phyloP scores from a whole-genome alignment of 345 rosid species.

The Eucalyptus guilfoylei region DNA sequence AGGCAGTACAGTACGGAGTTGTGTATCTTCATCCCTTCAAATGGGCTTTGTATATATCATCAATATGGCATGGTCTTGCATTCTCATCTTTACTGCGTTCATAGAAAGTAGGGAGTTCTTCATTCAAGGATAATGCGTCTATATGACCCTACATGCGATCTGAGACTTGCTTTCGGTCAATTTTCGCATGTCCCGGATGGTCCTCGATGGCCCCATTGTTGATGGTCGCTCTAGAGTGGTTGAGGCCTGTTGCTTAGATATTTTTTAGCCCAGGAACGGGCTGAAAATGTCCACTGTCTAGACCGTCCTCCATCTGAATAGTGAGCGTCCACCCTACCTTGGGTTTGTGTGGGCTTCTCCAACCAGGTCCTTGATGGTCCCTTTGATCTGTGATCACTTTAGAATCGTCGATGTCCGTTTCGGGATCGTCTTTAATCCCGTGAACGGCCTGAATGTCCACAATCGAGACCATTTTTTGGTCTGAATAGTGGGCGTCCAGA shows the following conservation, averaged over 20 bases:
- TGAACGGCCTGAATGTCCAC: background rate
- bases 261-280: background rate
- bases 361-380: background rate
- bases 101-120: background rate
- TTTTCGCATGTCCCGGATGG: background rate
- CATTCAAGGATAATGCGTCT: background rate
- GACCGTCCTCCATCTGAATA: background rate
- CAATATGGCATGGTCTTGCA: background rate
- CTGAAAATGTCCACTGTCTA: background rate
- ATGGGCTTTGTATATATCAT: too few relatives aligned
- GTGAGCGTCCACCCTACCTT: background rate
- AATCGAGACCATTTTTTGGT: background rate
- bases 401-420: background rate
- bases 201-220: background rate
- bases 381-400: background rate
- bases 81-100: background rate
- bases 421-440: background rate
- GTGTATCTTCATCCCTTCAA: too few relatives aligned
- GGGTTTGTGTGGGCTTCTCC: background rate
- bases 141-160: background rate
- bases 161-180: background rate
- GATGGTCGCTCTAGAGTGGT: background rate
- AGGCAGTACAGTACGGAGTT: too few relatives aligned
- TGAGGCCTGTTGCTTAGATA: background rate
- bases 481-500: background rate